phyloP scores from a whole-genome alignment of 148 eudicot genomes.

The Spergularia marina region DNA sequence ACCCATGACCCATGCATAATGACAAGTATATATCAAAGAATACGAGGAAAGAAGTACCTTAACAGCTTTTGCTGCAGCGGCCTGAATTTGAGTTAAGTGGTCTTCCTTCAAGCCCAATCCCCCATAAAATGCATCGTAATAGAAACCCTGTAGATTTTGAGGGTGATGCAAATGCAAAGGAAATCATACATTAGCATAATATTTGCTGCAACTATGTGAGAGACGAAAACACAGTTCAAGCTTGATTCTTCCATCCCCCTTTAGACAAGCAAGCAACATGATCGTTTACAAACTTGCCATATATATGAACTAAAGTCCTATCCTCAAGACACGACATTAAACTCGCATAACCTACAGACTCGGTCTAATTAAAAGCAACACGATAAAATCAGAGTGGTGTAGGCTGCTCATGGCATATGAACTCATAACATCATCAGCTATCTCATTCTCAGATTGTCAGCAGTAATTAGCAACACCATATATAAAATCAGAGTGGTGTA shows the following conservation, averaged over 20 bases:
- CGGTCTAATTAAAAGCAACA: background rate
- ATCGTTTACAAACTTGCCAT: no score
- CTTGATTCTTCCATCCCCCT: no score
- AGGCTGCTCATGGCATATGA: background rate
- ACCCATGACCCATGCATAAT: background rate
- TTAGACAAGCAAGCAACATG: no score
- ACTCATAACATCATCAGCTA: no score
- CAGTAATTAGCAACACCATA: no score
- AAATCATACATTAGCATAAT: background rate
- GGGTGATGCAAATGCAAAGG: background rate
- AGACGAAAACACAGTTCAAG: no score
- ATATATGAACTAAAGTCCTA: no score
- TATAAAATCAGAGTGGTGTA: no score
- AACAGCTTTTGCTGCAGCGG: constrained; percentile 74
- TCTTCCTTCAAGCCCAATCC: constrained; percentile 87
- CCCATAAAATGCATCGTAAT: constrained; percentile 93
- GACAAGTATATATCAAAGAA: background rate
- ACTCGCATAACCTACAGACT: no score
- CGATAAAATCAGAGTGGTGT: background rate
- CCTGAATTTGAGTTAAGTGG: constrained; percentile 69
- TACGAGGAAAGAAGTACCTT: constrained; percentile 43
- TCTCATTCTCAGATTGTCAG: no score
- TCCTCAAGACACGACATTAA: no score
- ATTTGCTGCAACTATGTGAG: no score
- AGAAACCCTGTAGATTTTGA: constrained; percentile 62